Evolutionary conservation across 768 basidiomycete species (phyloP).

Genomic region (Floccularia luteovirens): DNA sequence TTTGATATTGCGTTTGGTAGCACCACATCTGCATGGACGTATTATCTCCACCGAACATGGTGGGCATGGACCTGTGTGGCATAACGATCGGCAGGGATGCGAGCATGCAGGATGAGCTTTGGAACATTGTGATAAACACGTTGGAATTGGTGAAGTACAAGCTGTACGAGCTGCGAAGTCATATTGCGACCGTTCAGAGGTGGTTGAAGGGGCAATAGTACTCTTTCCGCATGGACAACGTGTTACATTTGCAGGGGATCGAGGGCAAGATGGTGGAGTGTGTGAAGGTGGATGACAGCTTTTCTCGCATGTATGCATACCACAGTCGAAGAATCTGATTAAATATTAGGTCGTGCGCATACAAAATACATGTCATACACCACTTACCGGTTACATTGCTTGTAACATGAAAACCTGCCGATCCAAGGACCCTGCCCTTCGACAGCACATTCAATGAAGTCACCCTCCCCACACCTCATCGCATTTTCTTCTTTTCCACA

Average conservation of each 20-base stretch:
- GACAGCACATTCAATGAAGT: conserved; percentile 29
- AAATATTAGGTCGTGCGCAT: conserved; percentile 2
- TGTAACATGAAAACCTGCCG: conserved; percentile 54
- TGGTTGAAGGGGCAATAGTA: conserved; percentile 31
- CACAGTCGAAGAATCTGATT: conserved; percentile 67
- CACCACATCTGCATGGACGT: conserved; percentile 83
- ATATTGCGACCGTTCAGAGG: conserved; percentile 16
- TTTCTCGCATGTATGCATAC: conserved; percentile 63
- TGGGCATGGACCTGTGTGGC: conserved; percentile 77
- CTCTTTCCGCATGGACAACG: conserved; percentile 82
- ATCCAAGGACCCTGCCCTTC: conserved; percentile 47
- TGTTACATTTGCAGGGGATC: conserved; percentile 56
- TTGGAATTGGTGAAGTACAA: conserved; percentile 77
- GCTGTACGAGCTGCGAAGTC: conserved; percentile 33
- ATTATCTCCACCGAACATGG: conserved; percentile 67
- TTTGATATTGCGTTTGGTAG: conserved; percentile 43
- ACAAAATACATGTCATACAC: conserved; percentile 1
- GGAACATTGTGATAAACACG: conserved; percentile 63
- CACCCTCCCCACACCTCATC: conserved; percentile 63
- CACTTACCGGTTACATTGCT: conserved; percentile 48
- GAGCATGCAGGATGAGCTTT: conserved; percentile 59
- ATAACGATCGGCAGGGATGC: conserved; percentile 62
- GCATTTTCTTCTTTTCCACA: conserved; percentile 65
- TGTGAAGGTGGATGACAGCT: conserved; percentile 72
- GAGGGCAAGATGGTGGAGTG: conserved; percentile 56